Base-by-base conservation (phyloP, 495 filamentous ascomycete species). In the Aspergillus cavernicola region DNA sequence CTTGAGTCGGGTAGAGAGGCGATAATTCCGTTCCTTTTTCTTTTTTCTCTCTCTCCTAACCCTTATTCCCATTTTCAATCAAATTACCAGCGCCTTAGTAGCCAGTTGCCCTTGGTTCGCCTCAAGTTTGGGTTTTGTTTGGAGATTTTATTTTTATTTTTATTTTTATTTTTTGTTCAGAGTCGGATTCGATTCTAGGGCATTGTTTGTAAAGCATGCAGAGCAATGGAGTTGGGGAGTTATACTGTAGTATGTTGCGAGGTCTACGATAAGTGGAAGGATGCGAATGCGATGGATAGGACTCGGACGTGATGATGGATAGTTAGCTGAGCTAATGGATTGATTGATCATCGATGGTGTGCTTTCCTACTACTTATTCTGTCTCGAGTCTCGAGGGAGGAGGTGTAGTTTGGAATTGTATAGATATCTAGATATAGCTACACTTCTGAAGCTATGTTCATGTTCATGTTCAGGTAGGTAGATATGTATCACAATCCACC, bases 1-100 rank as follows among this genome's bases (percentile, higher is more conserved):
- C 18, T 58, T 77, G 18, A 75, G 73, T 60, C 73, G 72, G 7
- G 58, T 74, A 0, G 73, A 77, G 50, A 61, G 70, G 52, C 64
- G 73, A 42, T 57, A 29, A 47, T 36, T 16, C 8, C 16, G 6
- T 37, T 48, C 32, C 12, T 48, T 28, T 50, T 15, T 29, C 41
- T 42, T 15, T 38, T 47, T 31, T 49, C 28, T 32, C 26, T 38
- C 15, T 24, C 39, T 47, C 19, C 4, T 4, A 4, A 28, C 24
- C 4, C 24, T 28, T 28, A 28, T 28, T 28, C 24, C 24, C 4
- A n/a, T n/a, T n/a, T n/a, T n/a, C n/a, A n/a, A n/a, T n/a, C n/a
- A n/a, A n/a, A n/a, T n/a, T n/a, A n/a, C n/a, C n/a, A n/a, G n/a
- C n/a, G n/a, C n/a, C n/a, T n/a, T n/a, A n/a, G n/a, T n/a, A n/a